phyloP scores from a whole-genome alignment of 495 filamentous ascomycete genomes.

The Tuber borchii region DNA sequence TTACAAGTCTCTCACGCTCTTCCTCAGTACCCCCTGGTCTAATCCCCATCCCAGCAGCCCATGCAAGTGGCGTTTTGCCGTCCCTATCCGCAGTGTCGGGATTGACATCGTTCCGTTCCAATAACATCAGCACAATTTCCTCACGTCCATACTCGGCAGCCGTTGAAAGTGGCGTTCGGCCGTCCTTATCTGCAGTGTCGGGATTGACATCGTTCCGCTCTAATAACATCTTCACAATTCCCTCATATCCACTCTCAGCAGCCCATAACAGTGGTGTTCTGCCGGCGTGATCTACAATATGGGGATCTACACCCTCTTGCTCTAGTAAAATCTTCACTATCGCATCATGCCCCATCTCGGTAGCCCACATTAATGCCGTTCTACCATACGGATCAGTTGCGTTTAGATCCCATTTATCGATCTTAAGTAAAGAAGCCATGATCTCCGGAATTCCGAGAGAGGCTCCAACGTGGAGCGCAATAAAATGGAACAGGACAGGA shows the following conservation, averaged over 20 bases:
- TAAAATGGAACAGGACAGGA: too few relatives aligned
- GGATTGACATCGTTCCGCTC: too few relatives aligned
- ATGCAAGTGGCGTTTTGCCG: too few relatives aligned
- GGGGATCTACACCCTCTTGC: slow-evolving; percentile 33
- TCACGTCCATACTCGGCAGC: slow-evolving; percentile 32
- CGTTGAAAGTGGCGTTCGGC: slow-evolving; percentile 43
- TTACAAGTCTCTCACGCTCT: too few relatives aligned
- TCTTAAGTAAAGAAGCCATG: not conserved
- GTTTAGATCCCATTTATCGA: not conserved
- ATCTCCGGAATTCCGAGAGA: not conserved
- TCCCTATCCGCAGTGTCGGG: too few relatives aligned
- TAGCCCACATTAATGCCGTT: not conserved
- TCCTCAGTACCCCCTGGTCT: too few relatives aligned
- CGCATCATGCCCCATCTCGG: not conserved
- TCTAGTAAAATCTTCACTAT: not conserved
- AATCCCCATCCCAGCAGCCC: not conserved
- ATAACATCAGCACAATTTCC: too few relatives aligned
- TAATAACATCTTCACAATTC: too few relatives aligned
- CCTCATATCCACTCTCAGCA: too few relatives aligned
- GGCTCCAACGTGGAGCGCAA: too few relatives aligned
- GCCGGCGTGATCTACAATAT: slow-evolving; percentile 8
- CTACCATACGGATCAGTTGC: not conserved
- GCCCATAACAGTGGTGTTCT: not conserved
- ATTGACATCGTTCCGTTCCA: too few relatives aligned
- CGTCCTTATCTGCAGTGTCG: slow-evolving; percentile 23